Percentiles rank a stretch among this genome's conserved stretches.
phyloP scores from a whole-genome alignment of 1,284 basidiomycete species.

The Trichosporon sp. region DNA sequence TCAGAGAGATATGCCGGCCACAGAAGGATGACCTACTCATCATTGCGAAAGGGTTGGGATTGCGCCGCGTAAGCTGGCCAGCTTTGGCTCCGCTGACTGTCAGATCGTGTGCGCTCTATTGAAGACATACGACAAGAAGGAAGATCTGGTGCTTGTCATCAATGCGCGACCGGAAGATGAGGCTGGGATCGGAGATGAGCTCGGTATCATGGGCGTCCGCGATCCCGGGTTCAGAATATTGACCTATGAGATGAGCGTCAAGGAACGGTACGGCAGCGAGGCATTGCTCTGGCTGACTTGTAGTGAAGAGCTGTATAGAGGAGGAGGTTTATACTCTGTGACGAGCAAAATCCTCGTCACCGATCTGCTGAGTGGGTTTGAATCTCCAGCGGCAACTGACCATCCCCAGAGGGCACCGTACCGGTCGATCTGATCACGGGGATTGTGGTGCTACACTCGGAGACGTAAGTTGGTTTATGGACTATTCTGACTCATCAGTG shows the following conservation, averaged over 20 bases:
- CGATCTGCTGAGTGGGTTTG: slow-evolving; percentile 71
- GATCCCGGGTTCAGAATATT: slow-evolving; percentile 79
- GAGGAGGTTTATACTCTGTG: slow-evolving; percentile 82
- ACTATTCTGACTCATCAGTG: slow-evolving; percentile 51
- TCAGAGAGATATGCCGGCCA: slow-evolving; percentile 53
- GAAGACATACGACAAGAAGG: slow-evolving; percentile 85
- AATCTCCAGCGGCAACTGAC: not conserved
- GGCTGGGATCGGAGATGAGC: slow-evolving; percentile 81
- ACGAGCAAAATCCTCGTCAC: slow-evolving; percentile 92
- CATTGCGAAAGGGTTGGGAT: slow-evolving; percentile 77
- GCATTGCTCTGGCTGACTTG: no score
- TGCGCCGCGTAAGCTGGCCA: slow-evolving; percentile 53
- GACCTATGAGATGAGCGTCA: slow-evolving; percentile 73
- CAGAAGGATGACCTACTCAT: slow-evolving; percentile 74
- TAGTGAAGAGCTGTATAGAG: slow-evolving; percentile 78
- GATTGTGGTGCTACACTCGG: slow-evolving; percentile 88
- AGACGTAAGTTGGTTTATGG: slow-evolving; percentile 56
- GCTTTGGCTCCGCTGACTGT: not conserved
- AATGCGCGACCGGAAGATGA: slow-evolving; percentile 86
- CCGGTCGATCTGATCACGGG: slow-evolving; percentile 82
- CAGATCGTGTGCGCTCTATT: slow-evolving; percentile 74
- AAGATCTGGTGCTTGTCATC: slow-evolving; percentile 69
- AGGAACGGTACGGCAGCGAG: slow-evolving; percentile 79
- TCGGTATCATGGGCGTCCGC: slow-evolving; percentile 83
- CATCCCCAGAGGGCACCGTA: slow-evolving; percentile 57